Evolutionary conservation across 1,284 basidiomycete genomes (phyloP).

Genomic region (Abortiporus biennis): DNA sequence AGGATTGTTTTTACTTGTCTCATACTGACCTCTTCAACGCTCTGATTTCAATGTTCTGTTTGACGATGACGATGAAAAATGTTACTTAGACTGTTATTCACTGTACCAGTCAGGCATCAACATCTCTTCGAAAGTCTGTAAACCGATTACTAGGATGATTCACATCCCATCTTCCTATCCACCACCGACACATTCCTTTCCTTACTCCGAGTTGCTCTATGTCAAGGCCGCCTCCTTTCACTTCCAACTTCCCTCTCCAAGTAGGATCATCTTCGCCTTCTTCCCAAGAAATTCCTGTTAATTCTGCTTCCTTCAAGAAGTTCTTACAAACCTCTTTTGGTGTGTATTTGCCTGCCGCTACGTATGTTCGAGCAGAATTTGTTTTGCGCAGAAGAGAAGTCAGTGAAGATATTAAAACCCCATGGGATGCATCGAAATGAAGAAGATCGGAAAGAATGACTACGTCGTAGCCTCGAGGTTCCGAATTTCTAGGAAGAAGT

Average conservation of each 20-base stretch:
- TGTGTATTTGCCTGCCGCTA: conserved; percentile 64
- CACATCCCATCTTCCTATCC: conserved; percentile 44
- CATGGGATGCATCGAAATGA: conserved; percentile 59
- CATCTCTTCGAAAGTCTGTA: no score
- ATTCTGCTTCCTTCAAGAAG: conserved; percentile 40
- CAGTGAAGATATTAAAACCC: conserved; percentile 46
- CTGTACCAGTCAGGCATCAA: no score
- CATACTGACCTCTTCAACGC: no score
- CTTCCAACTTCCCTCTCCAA: conserved; percentile 44
- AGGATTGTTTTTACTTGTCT: no score
- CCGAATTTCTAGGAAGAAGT: no score
- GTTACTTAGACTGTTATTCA: no score
- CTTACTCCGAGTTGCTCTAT: conserved; percentile 38
- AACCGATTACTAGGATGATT: not conserved
- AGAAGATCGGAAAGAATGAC: conserved; percentile 66
- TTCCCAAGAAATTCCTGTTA: conserved; percentile 41
- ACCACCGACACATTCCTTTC: conserved; percentile 55
- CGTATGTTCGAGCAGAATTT: conserved; percentile 40
- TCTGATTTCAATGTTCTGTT: no score
- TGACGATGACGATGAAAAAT: no score
- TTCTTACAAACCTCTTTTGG: conserved; percentile 42
- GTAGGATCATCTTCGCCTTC: conserved; percentile 32
- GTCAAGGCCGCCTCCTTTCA: conserved; percentile 38
- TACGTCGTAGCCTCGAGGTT: conserved; percentile 40
- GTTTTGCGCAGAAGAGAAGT: conserved; percentile 39